Evolutionary conservation across 805 yeast species (phyloP), one percentile per base, ranked within the genome.

Genomic region (Yamadazyma paraphyllophila): DNA sequence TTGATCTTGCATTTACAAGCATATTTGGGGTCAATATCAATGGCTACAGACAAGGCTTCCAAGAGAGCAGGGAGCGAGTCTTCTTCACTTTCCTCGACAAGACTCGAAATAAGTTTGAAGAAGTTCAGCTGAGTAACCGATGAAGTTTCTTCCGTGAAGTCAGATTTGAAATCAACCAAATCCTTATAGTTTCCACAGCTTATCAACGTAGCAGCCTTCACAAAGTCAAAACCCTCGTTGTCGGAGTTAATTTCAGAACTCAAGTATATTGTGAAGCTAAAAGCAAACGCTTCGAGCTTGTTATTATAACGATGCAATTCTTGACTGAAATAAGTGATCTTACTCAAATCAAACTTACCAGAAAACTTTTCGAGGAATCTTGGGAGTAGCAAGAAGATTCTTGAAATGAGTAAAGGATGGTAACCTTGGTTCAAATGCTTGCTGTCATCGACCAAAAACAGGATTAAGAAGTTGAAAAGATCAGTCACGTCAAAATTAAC

Each of bases 1-100:
- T 58, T 35, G 7, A 41, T 27, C 30, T 39, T 26, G 1, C 49
- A 48, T 7, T 48, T 54, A 5, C 65, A 52, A 6, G 74, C 70
- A 17, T 44, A 45, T 2, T 26, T 26, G 8, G 60, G 61, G 45
- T 64, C 61, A 14, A 69, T 56, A 39, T 73, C 70, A 33, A 86
- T 76, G 1, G 82, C 77, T 2, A 76, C 71, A 1, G 82, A 72
- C n/a, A 87, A 62, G 0, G 85, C 77, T 59, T 90, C 96, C 10
- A 87, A 73, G 35, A 91, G 63, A 39, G 85, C 73, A 1, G 90
- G 78, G 30, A 86, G 81, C 0, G 96, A 78, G 56, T 91, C 98
- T 38, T 88, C 96, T 37, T 82, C 86, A 0, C 94, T 78, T 1
- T 80, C 84, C 1, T 74, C 77, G 2, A 76, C 58, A 8, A 92